Evolutionary conservation across 2,329 filamentous ascomycete species (phyloP).

Genomic region (Tolypocladium album): DNA sequence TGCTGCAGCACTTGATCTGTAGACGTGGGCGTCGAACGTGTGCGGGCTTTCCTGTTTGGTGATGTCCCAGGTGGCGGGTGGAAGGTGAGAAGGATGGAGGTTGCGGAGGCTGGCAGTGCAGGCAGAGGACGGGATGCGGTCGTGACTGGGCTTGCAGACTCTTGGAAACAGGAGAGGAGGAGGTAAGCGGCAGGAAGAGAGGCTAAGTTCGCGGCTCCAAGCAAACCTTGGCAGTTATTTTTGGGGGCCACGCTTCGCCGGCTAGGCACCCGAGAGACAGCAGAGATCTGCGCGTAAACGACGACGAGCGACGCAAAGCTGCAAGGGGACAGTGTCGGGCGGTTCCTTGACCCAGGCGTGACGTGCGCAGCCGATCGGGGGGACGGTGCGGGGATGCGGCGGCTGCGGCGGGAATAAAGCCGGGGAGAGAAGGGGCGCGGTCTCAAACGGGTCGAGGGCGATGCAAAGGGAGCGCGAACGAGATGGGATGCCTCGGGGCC

Average conservation of each 20-base stretch:
- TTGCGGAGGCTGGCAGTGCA: constrained; percentile 16
- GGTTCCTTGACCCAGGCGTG: neutral
- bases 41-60: constrained; percentile 4
- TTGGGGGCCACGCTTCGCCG: neutral
- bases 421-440: neutral
- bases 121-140: constrained; percentile 24
- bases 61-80: constrained; percentile 10
- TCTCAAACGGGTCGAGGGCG: neutral
- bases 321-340: neutral
- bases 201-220: constrained; percentile 19
- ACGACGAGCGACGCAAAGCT: neutral
- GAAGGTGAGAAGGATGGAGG: constrained; percentile 19
- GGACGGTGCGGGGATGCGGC: neutral
- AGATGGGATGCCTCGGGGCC: neutral
- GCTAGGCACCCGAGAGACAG: neutral
- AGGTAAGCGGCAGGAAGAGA: constrained; percentile 16
- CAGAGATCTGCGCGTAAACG: neutral
- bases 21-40: constrained; percentile 3
- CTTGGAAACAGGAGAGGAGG: constrained; percentile 25
- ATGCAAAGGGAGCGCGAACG: neutral
- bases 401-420: neutral
- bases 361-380: neutral
- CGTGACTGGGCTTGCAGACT: constrained; percentile 22
- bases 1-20: constrained; percentile 18
- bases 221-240: constrained; percentile 17